Percentiles rank a stretch among this genome's conserved stretches.
These are phyloP conservation scores for Coemansia sp. DNA, from an alignment of 371 early-diverging fungal genomes.

Conservation along the genomic window DNA sequence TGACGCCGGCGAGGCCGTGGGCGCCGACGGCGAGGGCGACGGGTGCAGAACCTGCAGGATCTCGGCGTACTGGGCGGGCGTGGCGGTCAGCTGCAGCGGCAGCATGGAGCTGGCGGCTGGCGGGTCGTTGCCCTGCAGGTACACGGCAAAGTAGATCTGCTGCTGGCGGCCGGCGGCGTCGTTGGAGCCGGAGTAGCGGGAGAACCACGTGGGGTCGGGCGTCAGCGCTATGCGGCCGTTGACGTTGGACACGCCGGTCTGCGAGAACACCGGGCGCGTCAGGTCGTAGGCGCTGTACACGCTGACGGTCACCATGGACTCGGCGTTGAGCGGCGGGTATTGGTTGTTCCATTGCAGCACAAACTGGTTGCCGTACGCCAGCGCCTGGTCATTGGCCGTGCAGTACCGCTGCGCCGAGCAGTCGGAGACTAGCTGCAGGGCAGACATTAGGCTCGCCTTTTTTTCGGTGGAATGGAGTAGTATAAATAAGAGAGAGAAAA, in stretches of 20 bases:
- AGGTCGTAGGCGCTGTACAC: conserved; percentile 43
- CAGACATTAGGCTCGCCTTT: too few relatives aligned
- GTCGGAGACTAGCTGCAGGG: conserved; percentile 15
- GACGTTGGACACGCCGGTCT: conserved; percentile 16
- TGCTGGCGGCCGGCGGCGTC: conserved; percentile 17
- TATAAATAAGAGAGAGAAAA: too few relatives aligned
- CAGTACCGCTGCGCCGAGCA: conserved; percentile 42
- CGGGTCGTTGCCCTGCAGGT: conserved; percentile 45
- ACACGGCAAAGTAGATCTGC: conserved; percentile 33
- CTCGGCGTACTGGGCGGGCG: conserved; percentile 29
- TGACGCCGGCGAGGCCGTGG: neutral
- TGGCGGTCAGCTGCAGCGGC: conserved; percentile 36
- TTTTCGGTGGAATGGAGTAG: too few relatives aligned
- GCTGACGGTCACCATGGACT: conserved; percentile 24
- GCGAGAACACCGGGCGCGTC: conserved; percentile 16
- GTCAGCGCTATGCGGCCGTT: conserved; percentile 29
- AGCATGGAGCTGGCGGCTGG: conserved; percentile 33
- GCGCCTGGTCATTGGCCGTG: conserved; percentile 14
- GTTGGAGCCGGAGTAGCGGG: conserved; percentile 34
- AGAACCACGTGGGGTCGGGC: conserved; percentile 36
- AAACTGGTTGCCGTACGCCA: conserved; percentile 28
- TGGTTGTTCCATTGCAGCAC: conserved; percentile 44
- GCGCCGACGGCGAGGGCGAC: neutral
- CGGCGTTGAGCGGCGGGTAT: conserved; percentile 33
- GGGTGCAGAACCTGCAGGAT: conserved; percentile 35